A percentile compares a stretch with the other conserved stretches of the same genome.
Evolutionary conservation across 1,139 yeast genomes (phyloP).

Genomic region (Lodderomyces orthopsilosis): DNA sequence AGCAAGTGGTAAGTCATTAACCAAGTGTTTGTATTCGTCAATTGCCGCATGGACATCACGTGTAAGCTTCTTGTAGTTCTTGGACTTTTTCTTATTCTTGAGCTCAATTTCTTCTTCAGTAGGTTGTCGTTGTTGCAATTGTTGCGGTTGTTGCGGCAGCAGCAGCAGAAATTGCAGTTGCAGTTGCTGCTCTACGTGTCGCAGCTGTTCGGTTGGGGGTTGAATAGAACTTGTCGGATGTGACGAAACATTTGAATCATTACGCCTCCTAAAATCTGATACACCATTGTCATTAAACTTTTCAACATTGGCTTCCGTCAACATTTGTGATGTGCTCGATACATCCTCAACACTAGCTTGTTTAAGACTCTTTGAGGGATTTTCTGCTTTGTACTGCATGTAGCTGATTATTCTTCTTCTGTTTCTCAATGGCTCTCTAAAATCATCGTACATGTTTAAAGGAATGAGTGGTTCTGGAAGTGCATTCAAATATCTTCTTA

Average conservation of each 20-base stretch:
- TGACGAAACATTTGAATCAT: background rate
- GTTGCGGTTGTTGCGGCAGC: background rate
- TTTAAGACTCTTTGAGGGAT: constrained; percentile 29
- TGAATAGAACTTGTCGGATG: background rate
- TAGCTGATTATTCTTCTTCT: constrained; percentile 61
- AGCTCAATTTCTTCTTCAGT: constrained; percentile 8
- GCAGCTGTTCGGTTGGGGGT: constrained; percentile 2
- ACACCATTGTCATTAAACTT: constrained; percentile 17
- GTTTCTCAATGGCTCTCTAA: constrained; percentile 72
- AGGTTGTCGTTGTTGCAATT: constrained; percentile 2
- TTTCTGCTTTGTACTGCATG: constrained; percentile 53
- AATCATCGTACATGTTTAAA: constrained; percentile 67
- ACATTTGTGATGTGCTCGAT: constrained; percentile 22
- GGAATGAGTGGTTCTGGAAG: constrained; percentile 94
- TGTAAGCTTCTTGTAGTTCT: constrained; percentile 41
- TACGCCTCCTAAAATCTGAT: constrained; percentile 5
- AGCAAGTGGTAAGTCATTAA: constrained; percentile 62
- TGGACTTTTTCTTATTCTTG: constrained; percentile 20
- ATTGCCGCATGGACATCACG: constrained; percentile 70
- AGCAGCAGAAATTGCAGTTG: background rate
- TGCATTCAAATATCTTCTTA: constrained; percentile 81
- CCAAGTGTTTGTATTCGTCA: constrained; percentile 65
- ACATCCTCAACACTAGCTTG: constrained; percentile 13
- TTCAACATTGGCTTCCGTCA: constrained; percentile 33
- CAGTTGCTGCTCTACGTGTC: constrained; percentile 4